Evolutionary conservation across 495 filamentous ascomycete genomes (phyloP).

Genomic region (Penicillium soppii): DNA sequence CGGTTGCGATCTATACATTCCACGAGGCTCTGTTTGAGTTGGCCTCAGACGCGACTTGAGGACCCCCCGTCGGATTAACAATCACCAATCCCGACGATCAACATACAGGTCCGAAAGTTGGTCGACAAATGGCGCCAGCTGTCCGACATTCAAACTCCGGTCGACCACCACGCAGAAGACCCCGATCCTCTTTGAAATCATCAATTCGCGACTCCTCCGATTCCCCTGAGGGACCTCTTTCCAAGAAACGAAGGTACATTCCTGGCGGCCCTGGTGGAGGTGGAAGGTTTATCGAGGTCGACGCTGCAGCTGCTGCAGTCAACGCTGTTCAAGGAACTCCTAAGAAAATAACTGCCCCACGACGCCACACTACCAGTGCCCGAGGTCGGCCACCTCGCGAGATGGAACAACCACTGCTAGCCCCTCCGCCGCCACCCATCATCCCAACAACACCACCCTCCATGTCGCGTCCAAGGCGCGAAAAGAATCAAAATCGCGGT

Average conservation of each 20-base stretch:
- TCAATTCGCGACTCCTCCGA: slow-evolving; percentile 30
- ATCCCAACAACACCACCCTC: slow-evolving; percentile 45
- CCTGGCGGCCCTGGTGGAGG: slow-evolving; percentile 80
- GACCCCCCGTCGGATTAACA: slow-evolving; percentile 20
- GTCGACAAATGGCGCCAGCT: slow-evolving; percentile 20
- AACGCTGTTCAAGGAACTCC: neutral
- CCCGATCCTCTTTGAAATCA: slow-evolving; percentile 34
- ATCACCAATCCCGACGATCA: slow-evolving; percentile 17
- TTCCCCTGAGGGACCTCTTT: slow-evolving; percentile 45
- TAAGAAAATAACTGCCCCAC: slow-evolving; percentile 14
- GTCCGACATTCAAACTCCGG: slow-evolving; percentile 28
- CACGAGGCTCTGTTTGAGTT: neutral
- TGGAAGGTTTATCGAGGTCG: slow-evolving; percentile 69
- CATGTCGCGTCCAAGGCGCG: slow-evolving; percentile 48
- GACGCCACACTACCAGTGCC: slow-evolving; percentile 27
- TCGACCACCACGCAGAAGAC: slow-evolving; percentile 32
- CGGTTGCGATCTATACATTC: neutral
- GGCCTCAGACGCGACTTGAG: slow-evolving; percentile 21
- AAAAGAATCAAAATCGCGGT: slow-evolving; percentile 48
- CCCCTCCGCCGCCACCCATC: slow-evolving; percentile 38
- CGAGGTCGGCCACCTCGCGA: slow-evolving; percentile 31
- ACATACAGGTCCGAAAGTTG: slow-evolving; percentile 9
- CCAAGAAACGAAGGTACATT: slow-evolving; percentile 62
- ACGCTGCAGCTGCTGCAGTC: slow-evolving; percentile 24
- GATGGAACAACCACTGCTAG: slow-evolving; percentile 22